Base-by-base conservation (phyloP, 2,329 filamentous ascomycete species). In the Calonectria pteridis region DNA sequence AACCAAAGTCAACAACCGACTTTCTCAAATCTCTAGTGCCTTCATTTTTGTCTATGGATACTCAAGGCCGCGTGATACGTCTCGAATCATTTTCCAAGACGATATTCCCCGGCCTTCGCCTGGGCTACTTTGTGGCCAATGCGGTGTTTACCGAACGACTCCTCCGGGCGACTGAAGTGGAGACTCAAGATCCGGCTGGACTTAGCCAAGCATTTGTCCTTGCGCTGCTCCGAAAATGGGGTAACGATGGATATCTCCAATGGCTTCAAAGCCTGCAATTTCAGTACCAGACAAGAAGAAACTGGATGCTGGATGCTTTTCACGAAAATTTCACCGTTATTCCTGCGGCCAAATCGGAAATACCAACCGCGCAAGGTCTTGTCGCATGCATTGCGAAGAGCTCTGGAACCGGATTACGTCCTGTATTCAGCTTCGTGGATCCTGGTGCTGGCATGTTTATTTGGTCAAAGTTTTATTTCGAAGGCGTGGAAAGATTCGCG, bases 181-280 rank as follows among this genome's bases (percentile, higher is more conserved):
- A 90, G 29, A 92, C 91, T 1, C 93, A 95, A 81, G 92, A 91
- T 72, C 93, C 94, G 0, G 89, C 90, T 26, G 94, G 94, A 49
- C 88, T 94, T 73, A 89, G 91, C 0, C 93, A 95, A 81, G 81
- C 79, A 1, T 76, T 82, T 28, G 72, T 74, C 0, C 70, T 82
- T 2, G 55, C 69, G 4, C 71, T 82, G 18, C 71, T 82, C 7
- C 92, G 94, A 79, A 88, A 90, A 75, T 95, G 94, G 94, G 93
- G 93, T 16, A 92, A 95, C 77, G 84, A 87, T 2, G 93, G 93
- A n/a, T 95, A 94, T 81, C 83, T 95, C 9, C 89, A 93, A 82
- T 95, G 94, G 94, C 86, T 95, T 66, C 91, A 94, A 73, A 87
- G 91, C 82, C 87, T 95, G 70, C 90, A 93, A 66, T 84, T 91